Evolutionary conservation across 2,329 filamentous ascomycete genomes (phyloP), one percentile per base, ranked within the genome.

Genomic region (Incumbomyces delicatus): DNA sequence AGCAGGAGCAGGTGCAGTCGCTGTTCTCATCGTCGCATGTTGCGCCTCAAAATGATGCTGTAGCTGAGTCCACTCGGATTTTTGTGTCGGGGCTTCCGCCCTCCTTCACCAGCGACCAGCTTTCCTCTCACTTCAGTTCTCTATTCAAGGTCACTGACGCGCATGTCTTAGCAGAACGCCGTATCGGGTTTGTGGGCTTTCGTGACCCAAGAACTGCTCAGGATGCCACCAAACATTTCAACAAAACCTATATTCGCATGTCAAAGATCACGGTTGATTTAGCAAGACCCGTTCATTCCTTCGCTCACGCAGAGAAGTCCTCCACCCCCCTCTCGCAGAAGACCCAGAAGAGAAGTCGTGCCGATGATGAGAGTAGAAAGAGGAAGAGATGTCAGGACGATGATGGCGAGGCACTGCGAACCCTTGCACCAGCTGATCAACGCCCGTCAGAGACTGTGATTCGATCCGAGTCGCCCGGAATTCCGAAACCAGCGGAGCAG

Each of bases 111-210:
- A 87, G 94, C 67, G 80, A 83, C 44, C 85, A 94, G 55, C 85
- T 96, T 62, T 81, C 80, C 62, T 88, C 86, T 62, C 89, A 96
- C 69, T 98, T 98, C 66, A 33, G 33, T 33, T 37, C 42, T 34
- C 83, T 82, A 52, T 78, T 78, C 52, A 73, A 84, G 53, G 79
- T 95, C 61, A 96, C 90, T 44, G 92, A 98, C 69, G 79, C 88
- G 59, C 94, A 94, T 75, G 78, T 95, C 62, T 86, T 96, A 61
- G 79, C 87, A 5, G 81, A 88, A 60, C 80, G 92, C 59, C 80
- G 89, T 57, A 95, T 98, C 66, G 92, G 89, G 58, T 98, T 95
- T 74, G 80, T 98, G 50, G 92, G 92, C 53, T 96, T 90, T 74
- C 89, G 86, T 68, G 85, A 78, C 43, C 72, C 84, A 12, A 80